Evolutionary conservation across 768 basidiomycete species (phyloP).

Genomic region (Mrakia hoshinonis): DNA sequence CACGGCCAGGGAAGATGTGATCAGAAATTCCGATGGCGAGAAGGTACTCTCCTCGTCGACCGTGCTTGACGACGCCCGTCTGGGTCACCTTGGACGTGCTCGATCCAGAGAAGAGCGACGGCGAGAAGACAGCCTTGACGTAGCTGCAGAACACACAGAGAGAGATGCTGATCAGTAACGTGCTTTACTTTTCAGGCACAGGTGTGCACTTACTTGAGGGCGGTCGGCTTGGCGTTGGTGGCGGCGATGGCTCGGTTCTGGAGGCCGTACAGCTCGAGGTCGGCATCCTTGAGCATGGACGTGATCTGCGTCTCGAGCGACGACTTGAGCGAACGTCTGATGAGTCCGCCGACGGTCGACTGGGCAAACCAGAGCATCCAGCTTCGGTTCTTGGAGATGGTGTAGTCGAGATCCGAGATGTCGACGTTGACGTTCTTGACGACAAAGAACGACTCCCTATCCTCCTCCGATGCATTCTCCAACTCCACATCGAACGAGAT

Average conservation of each 20-base stretch:
- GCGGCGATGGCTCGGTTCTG: constrained; percentile 30
- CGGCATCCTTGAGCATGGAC: constrained; percentile 21
- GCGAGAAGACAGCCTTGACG: constrained; percentile 27
- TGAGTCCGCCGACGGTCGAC: constrained; percentile 13
- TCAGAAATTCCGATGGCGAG: constrained; percentile 44
- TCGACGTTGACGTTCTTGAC: constrained; percentile 42
- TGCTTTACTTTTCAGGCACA: background rate
- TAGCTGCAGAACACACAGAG: background rate
- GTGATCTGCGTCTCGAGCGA: constrained; percentile 26
- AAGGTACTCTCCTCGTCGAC: constrained; percentile 42
- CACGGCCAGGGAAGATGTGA: constrained; percentile 40
- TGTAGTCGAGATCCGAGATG: constrained; percentile 40
- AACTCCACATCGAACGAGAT: constrained; percentile 42
- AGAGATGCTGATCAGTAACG: background rate
- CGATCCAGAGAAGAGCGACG: constrained; percentile 27
- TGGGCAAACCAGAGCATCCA: constrained; percentile 20
- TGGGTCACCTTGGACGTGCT: constrained; percentile 23
- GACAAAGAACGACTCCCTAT: constrained; percentile 44
- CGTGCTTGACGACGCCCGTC: constrained; percentile 44
- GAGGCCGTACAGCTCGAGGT: constrained; percentile 28
- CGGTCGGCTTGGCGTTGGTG: constrained; percentile 26
- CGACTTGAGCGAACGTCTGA: constrained; percentile 21
- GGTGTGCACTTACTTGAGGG: constrained; percentile 15
- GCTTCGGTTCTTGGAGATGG: constrained; percentile 37
- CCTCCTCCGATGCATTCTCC: constrained; percentile 42